These are phyloP conservation scores for Mucor mucedo DNA, from an alignment of 371 early-diverging fungal genomes.

Conservation along the genomic window DNA sequence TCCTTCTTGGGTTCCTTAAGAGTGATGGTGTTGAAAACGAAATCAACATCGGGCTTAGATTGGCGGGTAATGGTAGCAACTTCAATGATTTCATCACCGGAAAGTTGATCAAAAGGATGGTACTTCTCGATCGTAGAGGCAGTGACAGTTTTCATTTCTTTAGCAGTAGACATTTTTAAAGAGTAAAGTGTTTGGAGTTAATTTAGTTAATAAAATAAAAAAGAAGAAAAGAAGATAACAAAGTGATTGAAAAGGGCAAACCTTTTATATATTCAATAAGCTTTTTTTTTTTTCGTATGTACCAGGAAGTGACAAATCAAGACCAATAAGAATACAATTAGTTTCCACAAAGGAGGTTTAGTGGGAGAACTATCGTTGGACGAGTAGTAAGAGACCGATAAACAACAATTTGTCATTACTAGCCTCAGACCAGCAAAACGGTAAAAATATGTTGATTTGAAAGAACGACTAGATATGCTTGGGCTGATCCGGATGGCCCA, in stretches of 20 bases:
- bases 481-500: background rate
- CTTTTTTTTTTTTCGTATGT: background rate
- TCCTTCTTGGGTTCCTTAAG: slow-evolving; percentile 53
- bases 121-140: slow-evolving; percentile 28
- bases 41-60: slow-evolving; percentile 36
- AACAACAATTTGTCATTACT: slow-evolving; percentile 45
- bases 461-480: slow-evolving; percentile 1
- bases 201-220: background rate
- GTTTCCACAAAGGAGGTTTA: slow-evolving; percentile 18
- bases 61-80: slow-evolving; percentile 44
- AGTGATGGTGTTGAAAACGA: slow-evolving; percentile 58
- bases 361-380: background rate
- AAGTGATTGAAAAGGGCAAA: slow-evolving; percentile 5
- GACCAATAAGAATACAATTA: slow-evolving; percentile 18
- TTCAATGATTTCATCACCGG: slow-evolving; percentile 47
- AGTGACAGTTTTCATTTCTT: slow-evolving; percentile 49
- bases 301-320: slow-evolving; percentile 32
- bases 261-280: slow-evolving; percentile 24
- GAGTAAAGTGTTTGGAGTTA: background rate
- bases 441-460: background rate
- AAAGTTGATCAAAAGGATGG: slow-evolving; percentile 55
- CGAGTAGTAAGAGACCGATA: slow-evolving; percentile 26
- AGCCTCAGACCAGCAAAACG: slow-evolving; percentile 49
- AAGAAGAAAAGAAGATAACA: slow-evolving; percentile 7
- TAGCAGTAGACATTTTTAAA: slow-evolving; percentile 34